Percentiles rank a stretch among this genome's conserved stretches.
phyloP scores from a whole-genome alignment of 129 eudicot species.

The Pulicaria dysenterica region DNA sequence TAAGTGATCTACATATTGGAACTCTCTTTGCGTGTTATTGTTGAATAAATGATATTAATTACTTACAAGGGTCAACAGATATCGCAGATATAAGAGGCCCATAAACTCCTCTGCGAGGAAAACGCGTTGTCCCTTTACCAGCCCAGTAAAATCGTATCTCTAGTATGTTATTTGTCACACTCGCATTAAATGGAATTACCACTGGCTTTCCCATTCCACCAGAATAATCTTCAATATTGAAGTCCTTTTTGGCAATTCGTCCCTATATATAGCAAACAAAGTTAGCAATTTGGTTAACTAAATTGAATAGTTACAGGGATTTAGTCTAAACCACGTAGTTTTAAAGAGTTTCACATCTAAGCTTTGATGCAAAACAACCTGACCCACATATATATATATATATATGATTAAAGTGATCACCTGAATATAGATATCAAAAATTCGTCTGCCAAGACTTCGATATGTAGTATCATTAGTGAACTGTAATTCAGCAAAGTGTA shows the following conservation, averaged over 20 bases:
- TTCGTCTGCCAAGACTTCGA: conserved; percentile 33
- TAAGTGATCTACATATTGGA: background rate
- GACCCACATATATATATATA: background rate
- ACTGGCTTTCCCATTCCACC: conserved; percentile 32
- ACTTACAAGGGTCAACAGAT: conserved; percentile 44
- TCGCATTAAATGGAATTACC: conserved; percentile 18
- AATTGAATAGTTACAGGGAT: background rate
- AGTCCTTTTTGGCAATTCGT: conserved; percentile 34
- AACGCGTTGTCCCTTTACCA: conserved; percentile 49
- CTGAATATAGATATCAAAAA: conserved; percentile 34
- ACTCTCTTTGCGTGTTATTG: background rate
- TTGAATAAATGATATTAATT: background rate
- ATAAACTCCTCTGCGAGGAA: conserved; percentile 41
- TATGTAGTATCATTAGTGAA: conserved; percentile 34
- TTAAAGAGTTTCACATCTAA: no score
- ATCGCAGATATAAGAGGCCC: conserved; percentile 54
- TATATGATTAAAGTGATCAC: background rate
- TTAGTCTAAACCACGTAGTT: no score
- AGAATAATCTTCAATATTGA: conserved; percentile 39
- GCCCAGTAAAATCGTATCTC: conserved; percentile 51
- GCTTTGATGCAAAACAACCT: background rate
- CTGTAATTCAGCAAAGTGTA: conserved; percentile 38
- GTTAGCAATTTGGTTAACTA: conserved; percentile 3
- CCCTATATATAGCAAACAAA: conserved; percentile 33
- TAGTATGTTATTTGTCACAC: conserved; percentile 32